Conservation (phyloP, 495 filamentous ascomycete species). For the Amphirosellinia nigrospora region DNA sequence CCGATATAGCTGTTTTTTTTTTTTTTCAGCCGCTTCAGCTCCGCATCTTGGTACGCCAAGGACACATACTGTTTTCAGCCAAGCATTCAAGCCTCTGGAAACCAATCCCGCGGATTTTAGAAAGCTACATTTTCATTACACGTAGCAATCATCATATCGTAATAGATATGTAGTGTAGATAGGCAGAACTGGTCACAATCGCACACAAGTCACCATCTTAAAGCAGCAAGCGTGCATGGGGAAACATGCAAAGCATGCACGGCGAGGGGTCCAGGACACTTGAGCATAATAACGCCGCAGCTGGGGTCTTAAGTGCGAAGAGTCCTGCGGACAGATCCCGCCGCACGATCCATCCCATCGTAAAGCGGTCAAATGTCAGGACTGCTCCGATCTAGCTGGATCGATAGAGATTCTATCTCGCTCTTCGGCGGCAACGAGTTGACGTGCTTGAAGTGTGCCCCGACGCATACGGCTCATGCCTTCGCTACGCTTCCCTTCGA, state of each 20-base stretch:
- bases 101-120: slow-evolving; percentile 26
- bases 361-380: slow-evolving; percentile 23
- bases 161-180: slow-evolving; percentile 22
- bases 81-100: slow-evolving; percentile 24
- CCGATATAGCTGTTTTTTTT: neutral
- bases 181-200: slow-evolving; percentile 9
- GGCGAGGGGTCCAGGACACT: neutral
- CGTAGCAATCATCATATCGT: neutral
- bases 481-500: slow-evolving; percentile 34
- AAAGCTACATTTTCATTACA: slow-evolving; percentile 2
- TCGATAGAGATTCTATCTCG: slow-evolving; percentile 8
- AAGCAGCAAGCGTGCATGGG: slow-evolving; percentile 23
- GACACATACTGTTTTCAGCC: slow-evolving; percentile 30
- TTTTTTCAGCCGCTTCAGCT: slow-evolving; percentile 31
- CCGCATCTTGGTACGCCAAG: slow-evolving; percentile 7
- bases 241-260: slow-evolving; percentile 10
- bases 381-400: slow-evolving; percentile 7
- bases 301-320: slow-evolving; percentile 4
- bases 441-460: slow-evolving; percentile 22
- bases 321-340: slow-evolving; percentile 4
- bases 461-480: slow-evolving; percentile 25
- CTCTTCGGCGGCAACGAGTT: slow-evolving; percentile 26
- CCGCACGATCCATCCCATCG: neutral
- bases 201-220: neutral
- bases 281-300: slow-evolving; percentile 16